Conservation (phyloP, 2,329 filamentous ascomycete genomes). For the Aureobasidium pullulans region DNA sequence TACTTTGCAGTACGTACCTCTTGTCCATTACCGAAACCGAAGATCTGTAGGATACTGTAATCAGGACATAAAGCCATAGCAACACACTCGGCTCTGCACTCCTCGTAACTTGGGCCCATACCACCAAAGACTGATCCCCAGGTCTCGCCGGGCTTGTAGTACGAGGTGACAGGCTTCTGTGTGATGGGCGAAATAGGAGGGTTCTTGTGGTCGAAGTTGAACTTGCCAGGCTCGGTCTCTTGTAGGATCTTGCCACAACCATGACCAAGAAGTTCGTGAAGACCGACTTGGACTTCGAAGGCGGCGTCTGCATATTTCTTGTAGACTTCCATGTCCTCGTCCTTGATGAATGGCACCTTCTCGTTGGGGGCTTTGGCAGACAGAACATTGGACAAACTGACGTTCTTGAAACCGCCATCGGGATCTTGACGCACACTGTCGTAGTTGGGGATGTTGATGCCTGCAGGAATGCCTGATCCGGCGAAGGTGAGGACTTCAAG, state of each 20-base stretch:
- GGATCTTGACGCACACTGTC: conserved; percentile 73
- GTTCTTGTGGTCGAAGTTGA: conserved; percentile 80
- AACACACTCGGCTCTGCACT: conserved; percentile 89
- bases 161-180: conserved; percentile 68
- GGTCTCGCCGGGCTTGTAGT: conserved; percentile 92
- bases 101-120: conserved; percentile 82
- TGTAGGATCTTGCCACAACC: conserved; percentile 91
- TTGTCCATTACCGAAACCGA: conserved; percentile 77
- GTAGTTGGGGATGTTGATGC: conserved; percentile 47
- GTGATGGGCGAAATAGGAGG: conserved; percentile 76
- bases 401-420: conserved; percentile 71
- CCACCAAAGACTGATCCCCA: conserved; percentile 72
- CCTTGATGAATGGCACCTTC: conserved; percentile 81
- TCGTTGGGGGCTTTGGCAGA: conserved; percentile 88
- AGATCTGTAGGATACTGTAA: conserved; percentile 81
- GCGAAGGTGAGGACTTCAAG: conserved; percentile 83
- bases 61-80: conserved; percentile 88
- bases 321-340: conserved; percentile 69
- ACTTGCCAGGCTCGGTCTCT: conserved; percentile 72
- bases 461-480: conserved; percentile 49
- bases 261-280: conserved; percentile 84
- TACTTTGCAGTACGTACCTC: conserved; percentile 21
- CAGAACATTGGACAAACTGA: conserved; percentile 86
- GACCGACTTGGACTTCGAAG: conserved; percentile 92
- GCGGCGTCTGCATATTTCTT: conserved; percentile 76